Percentiles rank a stretch among this genome's conserved stretches.
phyloP scores from a whole-genome alignment of 116 monocot species.

The Zostera marina region DNA sequence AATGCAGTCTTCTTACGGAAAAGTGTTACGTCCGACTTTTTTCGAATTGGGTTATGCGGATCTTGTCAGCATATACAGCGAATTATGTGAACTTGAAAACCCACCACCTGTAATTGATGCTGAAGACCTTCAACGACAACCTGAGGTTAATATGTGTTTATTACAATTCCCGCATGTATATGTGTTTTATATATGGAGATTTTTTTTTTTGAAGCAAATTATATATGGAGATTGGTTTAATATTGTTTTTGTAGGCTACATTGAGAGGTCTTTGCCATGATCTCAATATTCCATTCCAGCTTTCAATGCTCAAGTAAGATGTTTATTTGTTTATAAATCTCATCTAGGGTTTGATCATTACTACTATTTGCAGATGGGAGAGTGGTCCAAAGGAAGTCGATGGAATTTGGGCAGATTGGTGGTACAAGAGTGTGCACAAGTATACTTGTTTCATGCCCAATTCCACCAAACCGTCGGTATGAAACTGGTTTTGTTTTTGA shows the following conservation, averaged over 20 bases:
- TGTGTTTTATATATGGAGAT: not conserved
- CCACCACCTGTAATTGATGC: constrained; percentile 83
- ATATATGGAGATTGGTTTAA: not conserved
- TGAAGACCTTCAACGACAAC: constrained; percentile 64
- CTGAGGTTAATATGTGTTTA: constrained; percentile 34
- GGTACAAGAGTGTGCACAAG: constrained; percentile 80
- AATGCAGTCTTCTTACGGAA: constrained; percentile 60
- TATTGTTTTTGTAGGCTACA: constrained; percentile 37
- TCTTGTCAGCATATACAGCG: constrained; percentile 64
- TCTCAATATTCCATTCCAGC: constrained; percentile 75
- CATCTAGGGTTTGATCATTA: not conserved
- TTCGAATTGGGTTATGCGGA: constrained; percentile 57
- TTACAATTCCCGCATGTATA: not conserved
- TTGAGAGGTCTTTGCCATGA: constrained; percentile 63
- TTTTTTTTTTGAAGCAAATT: no score
- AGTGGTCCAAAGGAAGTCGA: constrained; percentile 67
- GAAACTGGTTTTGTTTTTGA: not conserved
- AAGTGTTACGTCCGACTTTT: constrained; percentile 59
- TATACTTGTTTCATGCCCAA: constrained; percentile 56
- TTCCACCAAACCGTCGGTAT: constrained; percentile 36
- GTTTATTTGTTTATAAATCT: no score
- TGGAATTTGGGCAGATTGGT: constrained; percentile 98
- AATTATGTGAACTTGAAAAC: constrained; percentile 60
- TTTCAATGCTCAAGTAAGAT: constrained; percentile 71
- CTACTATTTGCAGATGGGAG: constrained; percentile 56